Evolutionary conservation across 2,329 filamentous ascomycete species (phyloP).

Genomic region (Trichoderma lentiforme): DNA sequence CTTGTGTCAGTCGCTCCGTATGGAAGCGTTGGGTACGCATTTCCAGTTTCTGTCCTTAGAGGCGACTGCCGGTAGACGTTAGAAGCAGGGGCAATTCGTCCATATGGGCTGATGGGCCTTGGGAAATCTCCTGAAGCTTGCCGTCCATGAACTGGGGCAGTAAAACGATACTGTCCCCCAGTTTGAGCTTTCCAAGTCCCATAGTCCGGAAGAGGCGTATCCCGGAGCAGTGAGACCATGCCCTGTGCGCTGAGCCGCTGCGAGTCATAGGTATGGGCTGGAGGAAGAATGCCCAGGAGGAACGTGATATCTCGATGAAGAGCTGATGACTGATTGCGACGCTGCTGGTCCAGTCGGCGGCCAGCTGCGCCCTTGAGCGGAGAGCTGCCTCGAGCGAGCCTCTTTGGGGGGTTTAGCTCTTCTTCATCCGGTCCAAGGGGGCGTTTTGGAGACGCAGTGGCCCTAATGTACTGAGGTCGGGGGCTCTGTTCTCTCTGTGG

Average conservation of each 20-base stretch:
- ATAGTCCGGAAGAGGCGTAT: conserved; percentile 63
- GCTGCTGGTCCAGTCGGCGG: conserved; percentile 76
- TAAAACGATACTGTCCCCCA: conserved; percentile 35
- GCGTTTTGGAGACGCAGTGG: conserved; percentile 57
- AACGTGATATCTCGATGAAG: conserved; percentile 69
- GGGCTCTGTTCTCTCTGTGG: conserved; percentile 42
- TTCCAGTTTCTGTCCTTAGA: conserved; percentile 44
- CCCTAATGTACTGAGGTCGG: conserved; percentile 45
- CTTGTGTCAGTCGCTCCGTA: conserved; percentile 31
- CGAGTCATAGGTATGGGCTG: conserved; percentile 67
- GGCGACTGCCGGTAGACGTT: conserved; percentile 51
- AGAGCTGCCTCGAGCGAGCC: conserved; percentile 83
- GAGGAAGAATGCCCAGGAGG: conserved; percentile 69
- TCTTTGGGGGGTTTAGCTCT: conserved; percentile 71
- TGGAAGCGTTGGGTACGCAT: conserved; percentile 27
- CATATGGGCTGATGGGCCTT: conserved; percentile 49
- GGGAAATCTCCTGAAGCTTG: conserved; percentile 44
- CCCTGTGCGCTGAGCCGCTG: conserved; percentile 66
- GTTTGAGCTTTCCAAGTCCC: conserved; percentile 50
- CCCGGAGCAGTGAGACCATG: conserved; percentile 70
- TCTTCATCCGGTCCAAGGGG: conserved; percentile 68
- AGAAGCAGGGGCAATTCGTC: conserved; percentile 38
- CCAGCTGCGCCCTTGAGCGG: conserved; percentile 89
- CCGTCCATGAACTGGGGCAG: conserved; percentile 37
- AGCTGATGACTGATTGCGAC: conserved; percentile 60